Percentiles rank a stretch among this genome's conserved stretches.
Evolutionary conservation across 2,329 filamentous ascomycete genomes (phyloP).

Genomic region (Cladosporium halotolerans): DNA sequence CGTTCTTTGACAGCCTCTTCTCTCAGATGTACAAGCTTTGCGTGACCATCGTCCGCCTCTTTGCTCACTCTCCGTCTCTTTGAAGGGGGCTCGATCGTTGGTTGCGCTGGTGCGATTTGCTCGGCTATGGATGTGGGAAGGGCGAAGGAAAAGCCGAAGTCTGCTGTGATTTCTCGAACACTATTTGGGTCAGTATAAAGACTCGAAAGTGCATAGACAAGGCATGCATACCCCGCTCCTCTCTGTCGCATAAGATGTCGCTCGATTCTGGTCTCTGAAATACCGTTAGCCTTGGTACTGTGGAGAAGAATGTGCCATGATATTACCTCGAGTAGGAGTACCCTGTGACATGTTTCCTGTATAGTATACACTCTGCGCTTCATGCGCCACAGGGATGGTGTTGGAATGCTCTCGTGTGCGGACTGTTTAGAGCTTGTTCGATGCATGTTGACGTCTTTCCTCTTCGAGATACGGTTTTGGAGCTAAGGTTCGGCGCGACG

Average conservation of each 20-base stretch:
- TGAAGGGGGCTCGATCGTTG: constrained; percentile 15
- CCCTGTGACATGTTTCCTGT: constrained; percentile 22
- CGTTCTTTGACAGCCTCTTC: too few species aligned
- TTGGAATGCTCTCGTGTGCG: neutral
- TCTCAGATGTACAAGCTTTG: too few species aligned
- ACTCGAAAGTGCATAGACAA: neutral
- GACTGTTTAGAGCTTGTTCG: neutral
- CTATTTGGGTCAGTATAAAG: neutral
- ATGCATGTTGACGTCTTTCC: constrained; percentile 12
- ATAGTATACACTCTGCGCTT: constrained; percentile 12
- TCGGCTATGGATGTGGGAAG: constrained; percentile 3
- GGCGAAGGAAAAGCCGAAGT: constrained; percentile 27
- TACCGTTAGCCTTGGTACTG: neutral
- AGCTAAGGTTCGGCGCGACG: neutral
- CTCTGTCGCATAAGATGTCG: constrained; percentile 29
- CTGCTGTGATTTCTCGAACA: constrained; percentile 22
- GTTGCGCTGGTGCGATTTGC: neutral
- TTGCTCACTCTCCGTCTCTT: constrained; percentile 14
- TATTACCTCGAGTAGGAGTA: constrained; percentile 19
- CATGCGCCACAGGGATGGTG: neutral
- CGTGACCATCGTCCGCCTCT: neutral
- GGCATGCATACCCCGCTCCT: constrained; percentile 24
- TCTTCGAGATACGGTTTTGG: constrained; percentile 5
- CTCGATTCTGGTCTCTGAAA: constrained; percentile 25
- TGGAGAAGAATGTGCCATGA: neutral